phyloP scores from a whole-genome alignment of 176 grass and related monocot genomes.

The Oryza punctata region DNA sequence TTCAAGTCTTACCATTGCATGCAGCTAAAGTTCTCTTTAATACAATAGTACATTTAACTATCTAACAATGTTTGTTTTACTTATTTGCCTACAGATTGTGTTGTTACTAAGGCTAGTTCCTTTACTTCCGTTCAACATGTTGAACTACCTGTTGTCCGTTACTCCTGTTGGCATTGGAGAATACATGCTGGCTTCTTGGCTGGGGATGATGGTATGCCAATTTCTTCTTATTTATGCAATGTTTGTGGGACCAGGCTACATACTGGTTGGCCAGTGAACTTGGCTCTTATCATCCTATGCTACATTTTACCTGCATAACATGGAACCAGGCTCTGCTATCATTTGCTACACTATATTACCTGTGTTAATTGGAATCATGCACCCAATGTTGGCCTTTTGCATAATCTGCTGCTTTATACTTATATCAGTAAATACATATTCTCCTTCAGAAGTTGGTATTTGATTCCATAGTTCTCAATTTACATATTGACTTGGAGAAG shows the following conservation, averaged over 20 bases:
- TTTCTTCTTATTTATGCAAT: slow-evolving; percentile 17
- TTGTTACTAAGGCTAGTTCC: slow-evolving; percentile 92
- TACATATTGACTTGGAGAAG: slow-evolving; percentile 10
- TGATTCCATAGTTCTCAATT: background rate
- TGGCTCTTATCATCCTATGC: background rate
- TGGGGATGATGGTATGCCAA: slow-evolving; percentile 94
- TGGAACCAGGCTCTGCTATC: background rate
- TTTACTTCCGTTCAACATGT: slow-evolving; percentile 99
- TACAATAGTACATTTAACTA: background rate
- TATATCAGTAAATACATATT: background rate
- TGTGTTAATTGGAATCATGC: slow-evolving; percentile 11
- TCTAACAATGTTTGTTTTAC: slow-evolving; percentile 31
- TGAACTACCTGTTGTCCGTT: slow-evolving; percentile 98
- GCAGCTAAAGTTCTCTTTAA: background rate
- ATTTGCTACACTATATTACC: background rate
- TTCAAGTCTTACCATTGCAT: no score
- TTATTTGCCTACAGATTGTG: slow-evolving; percentile 68
- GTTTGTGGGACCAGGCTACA: background rate
- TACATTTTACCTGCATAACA: slow-evolving; percentile 1
- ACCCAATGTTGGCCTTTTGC: background rate
- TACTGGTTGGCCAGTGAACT: background rate
- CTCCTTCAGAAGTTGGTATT: background rate
- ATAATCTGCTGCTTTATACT: slow-evolving; percentile 10
- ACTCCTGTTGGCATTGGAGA: slow-evolving; percentile 96
- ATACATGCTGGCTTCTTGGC: slow-evolving; percentile 98